Percentiles rank a stretch among this genome's conserved stretches.
These are phyloP conservation scores for Saturnispora sekii DNA, from an alignment of 805 yeast genomes.

Conservation along the genomic window DNA sequence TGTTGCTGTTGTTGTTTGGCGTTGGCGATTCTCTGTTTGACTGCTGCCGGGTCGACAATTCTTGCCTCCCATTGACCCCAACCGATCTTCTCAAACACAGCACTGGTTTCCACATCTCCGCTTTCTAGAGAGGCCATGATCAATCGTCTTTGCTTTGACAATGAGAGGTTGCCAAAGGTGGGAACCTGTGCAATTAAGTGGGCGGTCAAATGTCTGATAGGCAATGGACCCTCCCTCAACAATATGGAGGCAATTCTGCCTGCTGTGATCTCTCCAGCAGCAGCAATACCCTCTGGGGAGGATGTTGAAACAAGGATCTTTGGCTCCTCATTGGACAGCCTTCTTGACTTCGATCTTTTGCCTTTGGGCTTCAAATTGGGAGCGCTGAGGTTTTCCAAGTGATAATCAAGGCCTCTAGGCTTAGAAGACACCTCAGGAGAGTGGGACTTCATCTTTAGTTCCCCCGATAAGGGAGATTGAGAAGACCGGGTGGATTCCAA, in stretches of 20 bases:
- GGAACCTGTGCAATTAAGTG: constrained; percentile 67
- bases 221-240: constrained; percentile 71
- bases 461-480: no score
- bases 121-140: constrained; percentile 84
- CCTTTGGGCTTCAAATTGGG: background rate
- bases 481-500: no score
- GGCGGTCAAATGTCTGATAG: constrained; percentile 81
- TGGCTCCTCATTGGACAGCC: constrained; percentile 14
- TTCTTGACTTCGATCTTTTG: constrained; percentile 6
- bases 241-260: constrained; percentile 62
- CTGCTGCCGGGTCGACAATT: constrained; percentile 26
- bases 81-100: constrained; percentile 84
- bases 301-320: constrained; percentile 50
- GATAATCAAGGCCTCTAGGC: background rate
- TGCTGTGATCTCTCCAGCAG: constrained; percentile 79
- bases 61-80: constrained; percentile 98
- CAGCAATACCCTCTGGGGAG: constrained; percentile 80
- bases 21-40: constrained; percentile 16
- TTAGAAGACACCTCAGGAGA: no score
- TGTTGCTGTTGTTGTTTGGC: constrained; percentile 2
- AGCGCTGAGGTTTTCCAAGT: background rate
- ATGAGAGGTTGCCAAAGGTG: constrained; percentile 68
- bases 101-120: constrained; percentile 49
- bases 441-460: no score
- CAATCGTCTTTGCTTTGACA: constrained; percentile 81